These are phyloP conservation scores for Phytophthora hibernalis DNA, from an alignment of 352 stramenopile species.

Conservation along the genomic window DNA sequence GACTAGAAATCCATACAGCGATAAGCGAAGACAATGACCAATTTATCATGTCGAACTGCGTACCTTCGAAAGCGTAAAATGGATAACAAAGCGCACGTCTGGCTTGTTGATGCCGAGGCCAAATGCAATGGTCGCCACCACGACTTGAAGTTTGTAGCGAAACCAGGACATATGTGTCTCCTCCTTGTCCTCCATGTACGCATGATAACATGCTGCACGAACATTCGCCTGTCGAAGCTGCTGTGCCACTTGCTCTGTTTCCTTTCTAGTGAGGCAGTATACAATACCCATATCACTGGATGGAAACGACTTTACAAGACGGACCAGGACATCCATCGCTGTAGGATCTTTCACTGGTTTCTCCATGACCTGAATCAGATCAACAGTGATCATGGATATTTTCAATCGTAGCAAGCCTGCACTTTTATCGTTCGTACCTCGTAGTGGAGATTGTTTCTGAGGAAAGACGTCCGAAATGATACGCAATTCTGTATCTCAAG, in stretches of 20 bases:
- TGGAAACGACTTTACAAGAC: constrained; percentile 77
- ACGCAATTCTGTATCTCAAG: constrained; percentile 74
- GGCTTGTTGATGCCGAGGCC: constrained; percentile 95
- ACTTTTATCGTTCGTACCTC: constrained; percentile 51
- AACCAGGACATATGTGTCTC: constrained; percentile 70
- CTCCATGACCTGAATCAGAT: constrained; percentile 39
- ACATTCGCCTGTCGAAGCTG: constrained; percentile 80
- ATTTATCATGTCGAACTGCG: background rate
- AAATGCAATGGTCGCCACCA: constrained; percentile 95
- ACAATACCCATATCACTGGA: constrained; percentile 86
- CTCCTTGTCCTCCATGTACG: constrained; percentile 73
- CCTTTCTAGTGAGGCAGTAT: constrained; percentile 93
- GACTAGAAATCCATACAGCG: constrained; percentile 53
- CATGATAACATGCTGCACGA: constrained; percentile 91
- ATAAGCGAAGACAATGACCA: background rate
- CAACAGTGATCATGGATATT: background rate
- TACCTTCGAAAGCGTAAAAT: constrained; percentile 88
- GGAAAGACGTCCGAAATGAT: constrained; percentile 92
- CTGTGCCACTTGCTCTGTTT: constrained; percentile 89
- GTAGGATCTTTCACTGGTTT: constrained; percentile 59
- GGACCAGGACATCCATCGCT: constrained; percentile 67
- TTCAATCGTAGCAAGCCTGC: background rate
- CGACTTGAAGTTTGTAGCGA: constrained; percentile 75
- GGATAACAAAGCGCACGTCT: constrained; percentile 92
- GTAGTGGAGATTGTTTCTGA: constrained; percentile 93